phyloP scores from a whole-genome alignment of 2,329 filamentous ascomycete genomes.

The Lasiodiplodia gonubiensis region DNA sequence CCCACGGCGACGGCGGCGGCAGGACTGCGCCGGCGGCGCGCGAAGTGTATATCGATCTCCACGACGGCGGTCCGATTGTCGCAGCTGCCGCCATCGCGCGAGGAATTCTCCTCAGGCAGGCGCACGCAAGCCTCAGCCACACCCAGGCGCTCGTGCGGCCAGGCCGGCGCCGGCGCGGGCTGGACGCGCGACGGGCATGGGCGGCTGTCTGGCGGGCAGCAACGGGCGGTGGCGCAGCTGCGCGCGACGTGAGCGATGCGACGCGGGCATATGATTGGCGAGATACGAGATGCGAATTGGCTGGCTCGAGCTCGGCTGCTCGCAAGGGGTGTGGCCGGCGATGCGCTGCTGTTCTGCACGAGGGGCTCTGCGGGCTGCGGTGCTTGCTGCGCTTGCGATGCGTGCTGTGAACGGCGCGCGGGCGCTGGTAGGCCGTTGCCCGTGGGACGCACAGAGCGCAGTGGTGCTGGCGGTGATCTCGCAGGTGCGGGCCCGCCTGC shows the following conservation, averaged over 20 bases:
- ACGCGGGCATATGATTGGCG: slow-evolving; percentile 18
- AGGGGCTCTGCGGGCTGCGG: neutral
- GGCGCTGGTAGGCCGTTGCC: neutral
- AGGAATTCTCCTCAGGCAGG: slow-evolving; percentile 18
- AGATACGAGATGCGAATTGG: slow-evolving; percentile 24
- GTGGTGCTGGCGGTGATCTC: slow-evolving; percentile 26
- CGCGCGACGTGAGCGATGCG: slow-evolving; percentile 16
- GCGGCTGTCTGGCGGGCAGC: slow-evolving; percentile 9
- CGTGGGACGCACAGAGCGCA: slow-evolving; percentile 19
- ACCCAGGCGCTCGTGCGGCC: slow-evolving; percentile 19
- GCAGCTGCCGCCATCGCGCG: slow-evolving; percentile 8
- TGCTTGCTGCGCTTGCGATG: neutral
- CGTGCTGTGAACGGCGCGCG: neutral
- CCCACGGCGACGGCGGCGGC: neutral
- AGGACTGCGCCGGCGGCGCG: neutral
- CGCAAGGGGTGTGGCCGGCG: slow-evolving; percentile 15
- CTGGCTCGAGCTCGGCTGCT: slow-evolving; percentile 25
- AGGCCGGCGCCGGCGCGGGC: slow-evolving; percentile 12
- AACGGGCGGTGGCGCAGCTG: slow-evolving; percentile 22
- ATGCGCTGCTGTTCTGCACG: neutral
- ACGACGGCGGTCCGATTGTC: slow-evolving; percentile 14
- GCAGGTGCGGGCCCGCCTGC: slow-evolving; percentile 20
- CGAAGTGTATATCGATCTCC: slow-evolving; percentile 9
- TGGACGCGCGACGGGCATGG: slow-evolving; percentile 12
- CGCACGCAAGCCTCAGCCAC: slow-evolving; percentile 23